A percentile compares a stretch with the other conserved stretches of the same genome.
These are phyloP conservation scores for Termitomyces titanicus DNA, from an alignment of 768 basidiomycete species.

Conservation along the genomic window DNA sequence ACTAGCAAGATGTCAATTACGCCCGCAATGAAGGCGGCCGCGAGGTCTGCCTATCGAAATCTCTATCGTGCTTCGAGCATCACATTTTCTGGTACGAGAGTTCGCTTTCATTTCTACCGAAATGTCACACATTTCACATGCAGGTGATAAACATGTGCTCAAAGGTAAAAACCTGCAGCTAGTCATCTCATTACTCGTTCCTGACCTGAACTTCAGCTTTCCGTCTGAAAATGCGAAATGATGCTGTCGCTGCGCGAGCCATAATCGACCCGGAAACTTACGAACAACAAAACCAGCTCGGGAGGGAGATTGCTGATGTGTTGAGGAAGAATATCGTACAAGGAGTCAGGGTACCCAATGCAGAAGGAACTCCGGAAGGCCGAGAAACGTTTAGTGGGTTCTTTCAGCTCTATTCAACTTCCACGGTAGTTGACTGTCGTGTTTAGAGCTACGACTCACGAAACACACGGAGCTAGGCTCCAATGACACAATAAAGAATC, in stretches of 20 bases:
- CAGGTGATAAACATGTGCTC: slow-evolving; percentile 57
- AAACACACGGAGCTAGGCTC: slow-evolving; percentile 83
- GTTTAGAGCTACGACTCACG: slow-evolving; percentile 68
- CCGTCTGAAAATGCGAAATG: slow-evolving; percentile 59
- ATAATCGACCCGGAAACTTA: slow-evolving; percentile 45
- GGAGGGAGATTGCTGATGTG: slow-evolving; percentile 69
- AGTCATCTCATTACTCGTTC: neutral
- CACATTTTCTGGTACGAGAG: slow-evolving; percentile 59
- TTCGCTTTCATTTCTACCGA: neutral
- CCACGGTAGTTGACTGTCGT: neutral
- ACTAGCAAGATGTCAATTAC: slow-evolving; percentile 45
- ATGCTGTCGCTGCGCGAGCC: slow-evolving; percentile 40
- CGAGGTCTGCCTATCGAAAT: slow-evolving; percentile 72
- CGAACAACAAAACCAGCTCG: slow-evolving; percentile 52
- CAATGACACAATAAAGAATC: slow-evolving; percentile 73
- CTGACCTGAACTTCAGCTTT: slow-evolving; percentile 51
- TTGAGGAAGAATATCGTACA: slow-evolving; percentile 86
- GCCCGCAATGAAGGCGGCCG: slow-evolving; percentile 55
- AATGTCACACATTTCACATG: slow-evolving; percentile 3
- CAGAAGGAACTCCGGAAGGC: slow-evolving; percentile 22
- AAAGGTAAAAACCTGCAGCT: slow-evolving; percentile 35
- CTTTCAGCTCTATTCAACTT: neutral
- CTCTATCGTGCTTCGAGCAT: slow-evolving; percentile 61
- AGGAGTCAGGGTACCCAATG: slow-evolving; percentile 45
- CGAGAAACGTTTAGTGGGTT: slow-evolving; percentile 59